phyloP scores from a whole-genome alignment of 306 rosid species.

The Luffa aegyptiaca region DNA sequence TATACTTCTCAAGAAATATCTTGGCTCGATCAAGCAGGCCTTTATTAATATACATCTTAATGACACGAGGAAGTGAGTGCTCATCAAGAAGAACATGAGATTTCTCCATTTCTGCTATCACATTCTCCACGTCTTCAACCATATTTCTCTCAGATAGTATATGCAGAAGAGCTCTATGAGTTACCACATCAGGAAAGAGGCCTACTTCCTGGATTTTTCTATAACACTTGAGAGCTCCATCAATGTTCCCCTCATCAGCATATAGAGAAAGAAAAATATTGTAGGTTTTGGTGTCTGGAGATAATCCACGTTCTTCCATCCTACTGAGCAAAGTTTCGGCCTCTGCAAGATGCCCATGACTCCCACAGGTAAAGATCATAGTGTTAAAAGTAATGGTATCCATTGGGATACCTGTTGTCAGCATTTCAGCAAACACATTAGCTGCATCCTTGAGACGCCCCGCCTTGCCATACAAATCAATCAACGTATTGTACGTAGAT shows the following conservation, averaged over 20 bases:
- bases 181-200: slow-evolving; percentile 58
- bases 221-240: slow-evolving; percentile 49
- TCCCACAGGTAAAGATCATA: slow-evolving; percentile 78
- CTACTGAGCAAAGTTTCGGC: slow-evolving; percentile 68
- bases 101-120: slow-evolving; percentile 65
- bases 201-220: slow-evolving; percentile 63
- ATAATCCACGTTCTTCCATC: slow-evolving; percentile 72
- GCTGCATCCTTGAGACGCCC: slow-evolving; percentile 73
- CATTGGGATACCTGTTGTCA: slow-evolving; percentile 67
- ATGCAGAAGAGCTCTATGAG: slow-evolving; percentile 61
- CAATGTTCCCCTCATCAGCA: slow-evolving; percentile 54
- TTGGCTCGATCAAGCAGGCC: slow-evolving; percentile 50
- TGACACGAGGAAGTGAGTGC: slow-evolving; percentile 55
- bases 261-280: slow-evolving; percentile 70
- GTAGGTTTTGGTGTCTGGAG: slow-evolving; percentile 73
- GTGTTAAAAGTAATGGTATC: slow-evolving; percentile 76
- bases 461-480: slow-evolving; percentile 89
- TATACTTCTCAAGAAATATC: slow-evolving; percentile 38
- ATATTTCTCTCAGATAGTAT: slow-evolving; percentile 47
- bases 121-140: slow-evolving; percentile 52
- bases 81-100: slow-evolving; percentile 34
- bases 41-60: slow-evolving; percentile 58
- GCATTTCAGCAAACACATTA: slow-evolving; percentile 68
- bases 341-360: slow-evolving; percentile 62
- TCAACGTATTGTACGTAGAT: slow-evolving; percentile 63